Evolutionary conservation across 2,329 filamentous ascomycete species (phyloP).

Genomic region (Epichloe uncinata): DNA sequence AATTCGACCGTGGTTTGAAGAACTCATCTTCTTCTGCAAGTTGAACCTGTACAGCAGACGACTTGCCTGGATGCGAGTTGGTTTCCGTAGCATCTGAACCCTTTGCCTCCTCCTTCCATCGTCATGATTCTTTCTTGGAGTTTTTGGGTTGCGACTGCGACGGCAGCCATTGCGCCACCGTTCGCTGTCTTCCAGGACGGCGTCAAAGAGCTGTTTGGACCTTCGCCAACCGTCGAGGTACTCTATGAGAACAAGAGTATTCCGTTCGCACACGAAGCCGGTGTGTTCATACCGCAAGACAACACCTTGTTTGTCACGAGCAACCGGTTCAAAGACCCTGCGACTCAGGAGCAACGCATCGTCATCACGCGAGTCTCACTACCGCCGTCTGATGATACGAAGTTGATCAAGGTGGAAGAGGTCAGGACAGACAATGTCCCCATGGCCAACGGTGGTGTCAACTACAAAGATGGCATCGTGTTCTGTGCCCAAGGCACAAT

Average conservation of each 20-base stretch:
- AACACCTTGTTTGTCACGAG: conserved; percentile 21
- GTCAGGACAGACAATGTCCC: conserved; percentile 19
- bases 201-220: conserved; percentile 19
- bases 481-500: conserved; percentile 28
- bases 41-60: too few relatives aligned
- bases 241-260: conserved; percentile 24
- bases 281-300: conserved; percentile 18
- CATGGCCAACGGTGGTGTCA: conserved; percentile 37
- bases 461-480: conserved; percentile 26
- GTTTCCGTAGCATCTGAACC: too few relatives aligned
- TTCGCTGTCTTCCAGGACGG: conserved; percentile 7
- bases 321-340: conserved; percentile 15
- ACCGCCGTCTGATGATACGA: conserved; percentile 2
- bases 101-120: neutral
- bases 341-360: conserved; percentile 13
- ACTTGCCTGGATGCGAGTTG: too few relatives aligned
- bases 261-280: conserved; percentile 37
- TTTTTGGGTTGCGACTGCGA: neutral
- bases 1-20: too few relatives aligned
- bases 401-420: conserved; percentile 17
- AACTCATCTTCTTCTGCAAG: too few relatives aligned
- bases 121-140: neutral
- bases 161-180: neutral
- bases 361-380: conserved; percentile 17
- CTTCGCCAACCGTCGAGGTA: conserved; percentile 20